Conservation (phyloP, 371 early-diverging fungal species). For the Sporodiniella umbellata region DNA sequence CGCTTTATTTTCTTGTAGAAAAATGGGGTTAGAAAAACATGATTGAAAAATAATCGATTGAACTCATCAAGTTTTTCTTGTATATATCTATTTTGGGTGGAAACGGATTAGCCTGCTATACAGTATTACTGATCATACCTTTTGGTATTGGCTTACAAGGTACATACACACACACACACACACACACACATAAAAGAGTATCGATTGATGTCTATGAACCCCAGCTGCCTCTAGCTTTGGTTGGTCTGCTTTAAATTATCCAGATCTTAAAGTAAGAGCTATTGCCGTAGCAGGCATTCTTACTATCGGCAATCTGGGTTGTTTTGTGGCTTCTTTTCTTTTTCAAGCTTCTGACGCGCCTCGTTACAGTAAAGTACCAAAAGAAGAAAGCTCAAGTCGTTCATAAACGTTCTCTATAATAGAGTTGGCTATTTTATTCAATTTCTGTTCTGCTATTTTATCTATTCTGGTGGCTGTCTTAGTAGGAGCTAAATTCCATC, state of each 20-base stretch:
- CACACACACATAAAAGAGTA: too few relatives aligned
- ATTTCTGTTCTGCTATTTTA: constrained; percentile 8
- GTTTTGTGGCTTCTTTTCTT: constrained; percentile 29
- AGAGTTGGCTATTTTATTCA: constrained; percentile 22
- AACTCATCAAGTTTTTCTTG: too few relatives aligned
- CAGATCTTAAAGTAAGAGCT: constrained; percentile 25
- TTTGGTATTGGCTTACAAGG: constrained; percentile 29
- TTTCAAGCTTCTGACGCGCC: constrained; percentile 25
- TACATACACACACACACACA: constrained; percentile 7
- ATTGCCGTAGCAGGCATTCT: constrained; percentile 24
- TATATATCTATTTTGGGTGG: too few relatives aligned
- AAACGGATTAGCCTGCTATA: constrained; percentile 21
- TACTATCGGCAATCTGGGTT: constrained; percentile 23
- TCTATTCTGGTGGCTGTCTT: constrained; percentile 6
- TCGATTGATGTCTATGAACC: too few relatives aligned
- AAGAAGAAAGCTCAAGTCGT: not conserved
- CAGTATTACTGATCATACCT: constrained; percentile 16
- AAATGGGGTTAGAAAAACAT: constrained; percentile 20
- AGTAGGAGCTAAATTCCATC: constrained; percentile 17
- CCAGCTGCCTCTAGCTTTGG: constrained; percentile 26
- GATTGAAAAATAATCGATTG: too few relatives aligned
- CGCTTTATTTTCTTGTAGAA: constrained; percentile 13
- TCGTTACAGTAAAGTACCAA: constrained; percentile 15
- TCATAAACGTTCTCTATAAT: not conserved
- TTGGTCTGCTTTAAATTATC: constrained; percentile 26